phyloP scores from a whole-genome alignment of 176 grass and related monocot species.

The Triticum turgidum region DNA sequence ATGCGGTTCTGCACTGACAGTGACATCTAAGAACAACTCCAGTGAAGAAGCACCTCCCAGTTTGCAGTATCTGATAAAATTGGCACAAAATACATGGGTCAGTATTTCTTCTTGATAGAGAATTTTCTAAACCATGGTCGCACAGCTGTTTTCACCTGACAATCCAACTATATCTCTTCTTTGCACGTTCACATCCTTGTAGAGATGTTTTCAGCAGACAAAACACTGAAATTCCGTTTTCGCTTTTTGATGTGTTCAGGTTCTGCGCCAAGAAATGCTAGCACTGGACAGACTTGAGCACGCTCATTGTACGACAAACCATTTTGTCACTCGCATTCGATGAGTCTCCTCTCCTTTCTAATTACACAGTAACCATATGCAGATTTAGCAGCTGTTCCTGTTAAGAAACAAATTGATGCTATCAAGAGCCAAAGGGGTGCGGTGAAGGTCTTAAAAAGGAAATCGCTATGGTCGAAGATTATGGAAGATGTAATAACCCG shows the following conservation, averaged over 20 bases:
- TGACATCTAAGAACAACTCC: neutral
- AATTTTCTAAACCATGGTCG: too few species aligned
- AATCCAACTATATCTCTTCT: neutral
- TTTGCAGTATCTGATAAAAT: conserved; percentile 46
- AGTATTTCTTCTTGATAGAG: conserved; percentile 7
- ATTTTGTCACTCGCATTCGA: neutral
- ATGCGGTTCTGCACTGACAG: conserved; percentile 35
- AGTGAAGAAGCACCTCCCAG: conserved; percentile 27
- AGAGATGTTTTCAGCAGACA: neutral
- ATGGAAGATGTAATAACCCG: conserved; percentile 47
- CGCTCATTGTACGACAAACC: conserved; percentile 25
- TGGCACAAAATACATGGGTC: conserved; percentile 43
- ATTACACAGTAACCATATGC: neutral
- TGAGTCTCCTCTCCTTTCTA: neutral
- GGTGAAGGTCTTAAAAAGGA: conserved; percentile 47
- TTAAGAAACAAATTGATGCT: neutral
- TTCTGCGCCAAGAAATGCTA: conserved; percentile 48
- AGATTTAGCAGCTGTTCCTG: neutral
- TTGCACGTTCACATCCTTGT: neutral
- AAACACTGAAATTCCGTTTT: neutral
- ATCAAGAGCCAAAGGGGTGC: conserved; percentile 35
- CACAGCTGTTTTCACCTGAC: too few species aligned
- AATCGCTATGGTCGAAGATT: conserved; percentile 58
- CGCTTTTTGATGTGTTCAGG: conserved; percentile 29
- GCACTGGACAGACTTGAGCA: conserved; percentile 47